Evolutionary conservation across 2,329 filamentous ascomycete species (phyloP), one percentile per base, ranked within the genome.

Genomic region (Botrytis pseudocinerea): DNA sequence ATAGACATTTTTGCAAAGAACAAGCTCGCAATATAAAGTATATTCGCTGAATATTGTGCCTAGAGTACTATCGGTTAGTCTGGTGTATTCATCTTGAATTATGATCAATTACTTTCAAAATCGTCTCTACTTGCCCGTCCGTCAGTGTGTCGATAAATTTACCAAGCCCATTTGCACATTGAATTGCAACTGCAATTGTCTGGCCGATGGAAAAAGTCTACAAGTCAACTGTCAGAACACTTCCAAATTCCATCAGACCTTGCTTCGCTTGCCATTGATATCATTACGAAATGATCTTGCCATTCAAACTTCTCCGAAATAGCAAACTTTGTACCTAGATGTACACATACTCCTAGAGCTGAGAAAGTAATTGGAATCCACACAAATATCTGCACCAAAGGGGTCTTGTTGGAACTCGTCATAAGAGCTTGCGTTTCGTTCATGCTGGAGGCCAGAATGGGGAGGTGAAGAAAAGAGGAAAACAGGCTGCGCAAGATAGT

Each of bases 161-260:
- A 22, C 72, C 72, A 59, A 73, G 64, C 4, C 68, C 72, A 57
- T 71, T 70, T n/a, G 38, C 57, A 71, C 66, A 70, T 42, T 70
- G 46, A n/a, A 73, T 63, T n/a, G 46, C 66, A 63, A 64, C 60
- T 4, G 72, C 59, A 8, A 44, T 48, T 14, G 72, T 71, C 35
- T 73, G 72, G 14, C 60, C 60, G 22, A 70, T 51, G 22, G 72
- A 44, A 63, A 70, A 64, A 4, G 46, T 0, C 72, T 73, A 51
- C 7, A 46, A 40, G 12, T 57, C 54, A 40, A 54, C 18, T 4
- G 40, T 59, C 35, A 59, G 42, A 32, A 61, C 8, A 18, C 16
- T 16, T 59, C 16, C 7, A n/a, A 2, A 8, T 12, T 9, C 1
- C 10, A 61, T 42, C 16, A 20, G 25, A 22, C 40, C n/a, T n/a